Evolutionary conservation across 176 grass and related monocot species (phyloP).

Genomic region (Saccharum spontaneum): DNA sequence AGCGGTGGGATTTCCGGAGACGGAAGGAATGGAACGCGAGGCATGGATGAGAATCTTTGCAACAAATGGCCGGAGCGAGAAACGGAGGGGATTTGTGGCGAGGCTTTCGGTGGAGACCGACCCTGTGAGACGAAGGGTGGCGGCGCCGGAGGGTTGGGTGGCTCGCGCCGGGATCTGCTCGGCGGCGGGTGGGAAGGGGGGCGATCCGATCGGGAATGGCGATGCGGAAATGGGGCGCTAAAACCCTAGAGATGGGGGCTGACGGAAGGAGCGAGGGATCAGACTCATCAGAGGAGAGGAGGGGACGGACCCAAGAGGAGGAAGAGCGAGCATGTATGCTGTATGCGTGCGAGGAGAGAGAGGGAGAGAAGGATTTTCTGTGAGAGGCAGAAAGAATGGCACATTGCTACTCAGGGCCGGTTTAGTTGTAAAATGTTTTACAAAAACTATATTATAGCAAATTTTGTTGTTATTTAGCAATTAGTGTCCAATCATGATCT

Average conservation of each 20-base stretch:
- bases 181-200: constrained; percentile 8
- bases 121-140: background rate
- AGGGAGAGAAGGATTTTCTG: constrained; percentile 30
- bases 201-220: constrained; percentile 44
- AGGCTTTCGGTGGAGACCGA: constrained; percentile 7
- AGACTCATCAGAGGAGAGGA: background rate
- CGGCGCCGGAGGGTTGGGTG: background rate
- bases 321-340: constrained; percentile 34
- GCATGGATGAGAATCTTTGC: constrained; percentile 2
- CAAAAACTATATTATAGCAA: too few species aligned
- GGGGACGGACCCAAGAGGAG: background rate
- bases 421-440: too few species aligned
- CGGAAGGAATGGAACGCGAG: background rate
- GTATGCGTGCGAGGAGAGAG: constrained; percentile 17
- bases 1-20: background rate
- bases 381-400: background rate
- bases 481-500: too few species aligned
- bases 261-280: constrained; percentile 26
- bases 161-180: constrained; percentile 23
- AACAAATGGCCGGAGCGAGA: background rate
- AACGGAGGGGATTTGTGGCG: constrained; percentile 22
- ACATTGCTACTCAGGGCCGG: background rate
- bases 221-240: constrained; percentile 38
- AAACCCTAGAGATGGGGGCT: constrained; percentile 43
- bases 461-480: too few species aligned